These are phyloP conservation scores for Astrothelium subdiscretum DNA, from an alignment of 495 filamentous ascomycete genomes.

Conservation along the genomic window DNA sequence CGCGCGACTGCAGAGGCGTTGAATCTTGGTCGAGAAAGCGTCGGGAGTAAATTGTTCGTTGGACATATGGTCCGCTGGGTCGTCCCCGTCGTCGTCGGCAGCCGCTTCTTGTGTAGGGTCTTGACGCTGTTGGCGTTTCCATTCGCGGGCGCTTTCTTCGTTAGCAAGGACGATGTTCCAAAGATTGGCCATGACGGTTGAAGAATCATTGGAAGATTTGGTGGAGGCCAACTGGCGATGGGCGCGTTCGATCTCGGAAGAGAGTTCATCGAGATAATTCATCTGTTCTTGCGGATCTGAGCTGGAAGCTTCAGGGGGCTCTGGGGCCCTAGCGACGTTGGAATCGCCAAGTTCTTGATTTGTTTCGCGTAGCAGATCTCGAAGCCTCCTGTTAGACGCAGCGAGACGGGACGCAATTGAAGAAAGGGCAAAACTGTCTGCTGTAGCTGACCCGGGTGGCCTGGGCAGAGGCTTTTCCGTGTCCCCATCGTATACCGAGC, in stretches of 20 bases:
- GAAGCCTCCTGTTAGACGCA: not conserved
- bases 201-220: constrained; percentile 10
- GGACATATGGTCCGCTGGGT: constrained; percentile 16
- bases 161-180: constrained; percentile 61
- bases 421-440: not conserved
- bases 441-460: constrained; percentile 1
- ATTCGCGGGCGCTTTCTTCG: constrained; percentile 45
- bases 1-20: constrained; percentile 55
- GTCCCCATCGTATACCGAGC: constrained; percentile 1
- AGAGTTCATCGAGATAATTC: constrained; percentile 20
- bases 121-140: constrained; percentile 39
- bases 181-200: constrained; percentile 43
- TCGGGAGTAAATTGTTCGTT: constrained; percentile 53
- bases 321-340: not conserved
- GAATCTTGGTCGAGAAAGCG: constrained; percentile 63
- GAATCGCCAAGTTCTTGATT: not conserved
- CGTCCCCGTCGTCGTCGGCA: constrained; percentile 32
- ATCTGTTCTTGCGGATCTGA: constrained; percentile 17
- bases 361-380: not conserved
- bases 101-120: constrained; percentile 33
- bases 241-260: constrained; percentile 16
- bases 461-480: constrained; percentile 12
- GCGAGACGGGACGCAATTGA: not conserved
- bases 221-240: not conserved
- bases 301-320: not conserved